Conservation (phyloP, 148 eudicot genomes). For the Pharnaceum exiguum region DNA sequence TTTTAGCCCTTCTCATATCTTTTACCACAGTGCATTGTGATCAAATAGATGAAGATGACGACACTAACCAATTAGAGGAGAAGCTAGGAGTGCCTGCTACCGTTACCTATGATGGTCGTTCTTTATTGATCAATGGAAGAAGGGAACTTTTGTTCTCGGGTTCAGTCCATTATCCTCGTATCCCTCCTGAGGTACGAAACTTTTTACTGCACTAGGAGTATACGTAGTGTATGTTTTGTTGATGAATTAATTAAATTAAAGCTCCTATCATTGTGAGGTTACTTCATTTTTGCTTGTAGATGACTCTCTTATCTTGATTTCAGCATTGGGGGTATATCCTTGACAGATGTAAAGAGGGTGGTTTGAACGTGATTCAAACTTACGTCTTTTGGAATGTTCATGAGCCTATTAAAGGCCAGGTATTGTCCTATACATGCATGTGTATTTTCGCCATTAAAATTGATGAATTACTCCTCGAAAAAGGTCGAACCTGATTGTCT, state of each 20-base stretch:
- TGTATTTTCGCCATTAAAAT: too few relatives aligned
- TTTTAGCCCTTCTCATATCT: conserved; percentile 4
- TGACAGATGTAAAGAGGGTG: conserved; percentile 34
- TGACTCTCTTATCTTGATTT: too few relatives aligned
- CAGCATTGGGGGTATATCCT: conserved; percentile 39
- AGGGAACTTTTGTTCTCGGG: conserved; percentile 45
- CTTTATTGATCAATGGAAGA: conserved; percentile 40
- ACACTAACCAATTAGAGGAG: too few relatives aligned
- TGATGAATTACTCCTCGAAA: neutral
- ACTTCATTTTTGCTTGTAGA: too few relatives aligned
- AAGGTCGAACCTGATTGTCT: neutral
- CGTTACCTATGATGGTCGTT: conserved; percentile 22
- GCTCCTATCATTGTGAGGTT: too few relatives aligned
- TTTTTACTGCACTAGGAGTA: neutral
- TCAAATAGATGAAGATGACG: conserved; percentile 59
- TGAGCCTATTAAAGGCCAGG: conserved; percentile 40
- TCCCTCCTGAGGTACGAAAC: conserved; percentile 25
- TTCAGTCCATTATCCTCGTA: conserved; percentile 52
- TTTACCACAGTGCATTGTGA: conserved; percentile 4
- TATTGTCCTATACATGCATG: conserved; percentile 1
- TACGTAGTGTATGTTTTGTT: too few relatives aligned
- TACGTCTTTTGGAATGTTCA: conserved; percentile 41
- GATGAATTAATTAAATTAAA: too few relatives aligned
- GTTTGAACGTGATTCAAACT: conserved; percentile 39
- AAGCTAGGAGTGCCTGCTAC: conserved; percentile 29